Base-by-base conservation (phyloP, 2,329 filamentous ascomycete species). In the Colletotrichum theobromicola region DNA sequence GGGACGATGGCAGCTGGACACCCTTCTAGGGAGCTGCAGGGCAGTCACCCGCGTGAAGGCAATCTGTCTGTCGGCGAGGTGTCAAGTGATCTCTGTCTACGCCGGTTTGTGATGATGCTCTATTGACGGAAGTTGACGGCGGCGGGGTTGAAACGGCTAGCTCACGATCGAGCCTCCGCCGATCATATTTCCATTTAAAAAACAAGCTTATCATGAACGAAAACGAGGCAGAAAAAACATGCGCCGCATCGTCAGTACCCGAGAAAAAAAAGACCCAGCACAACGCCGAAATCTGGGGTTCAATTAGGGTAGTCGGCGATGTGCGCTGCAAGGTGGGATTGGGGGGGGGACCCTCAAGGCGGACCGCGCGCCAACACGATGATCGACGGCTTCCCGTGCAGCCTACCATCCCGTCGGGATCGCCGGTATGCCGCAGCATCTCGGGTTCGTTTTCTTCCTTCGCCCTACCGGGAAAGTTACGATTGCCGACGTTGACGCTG, bases 311-410 rank as follows among this genome's bases (percentile, higher is more conserved):
- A 32, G n/a, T 30, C 24, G 30, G 37, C 18, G 10, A 21, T 34
- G 21, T 16, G 69, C n/a, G 42, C n/a, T 21, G 42, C 12, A 24
- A 16, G 53, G 28, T 37, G 46, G 35, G 37, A 65, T 42, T 3
- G 37, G 2, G n/a, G 3, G 15, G 30, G 37, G 71, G 61, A 30
- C 37, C 15, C 35, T 21, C 46, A 35, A 37, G 57, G 32, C 57
- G 34, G 58, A 73, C 46, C 58, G 34, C 28, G 26, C 66, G 0
- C 42, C 42, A 50, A 50, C n/a, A 28, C 53, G 26, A 71, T 71
- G 71, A 74, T 74, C 67, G 61, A 55, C 67, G 53, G 50, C 24
- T 71, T 66, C 60, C 71, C 67, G 67, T 13, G 30, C 24, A 21
- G 21, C 13, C 10, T 53, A 65, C 60, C 71, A 26, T 13, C 21